Conservation (phyloP, 2,329 filamentous ascomycete species). For the Diaporthe ampelina region DNA sequence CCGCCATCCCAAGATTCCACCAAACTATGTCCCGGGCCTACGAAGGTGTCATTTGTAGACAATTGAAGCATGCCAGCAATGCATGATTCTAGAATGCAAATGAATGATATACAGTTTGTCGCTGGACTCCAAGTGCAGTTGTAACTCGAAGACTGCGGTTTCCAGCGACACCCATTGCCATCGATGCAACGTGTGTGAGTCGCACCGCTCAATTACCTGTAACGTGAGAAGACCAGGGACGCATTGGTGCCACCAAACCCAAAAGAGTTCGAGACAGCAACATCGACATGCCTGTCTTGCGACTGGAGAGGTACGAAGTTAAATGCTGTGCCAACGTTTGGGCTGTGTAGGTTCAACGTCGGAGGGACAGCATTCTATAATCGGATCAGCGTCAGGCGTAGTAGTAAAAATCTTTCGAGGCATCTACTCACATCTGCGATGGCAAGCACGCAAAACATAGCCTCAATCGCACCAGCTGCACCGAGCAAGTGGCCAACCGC, state of each 20-base stretch:
- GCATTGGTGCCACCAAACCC: slow-evolving; percentile 98
- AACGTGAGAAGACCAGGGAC: slow-evolving; percentile 78
- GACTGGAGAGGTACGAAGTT: slow-evolving; percentile 85
- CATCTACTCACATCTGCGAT: slow-evolving; percentile 77
- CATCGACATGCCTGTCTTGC: slow-evolving; percentile 78
- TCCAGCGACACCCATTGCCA: not conserved
- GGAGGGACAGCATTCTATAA: slow-evolving; percentile 82
- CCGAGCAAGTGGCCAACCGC: slow-evolving; percentile 93
- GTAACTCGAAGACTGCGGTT: not conserved
- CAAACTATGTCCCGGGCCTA: not conserved
- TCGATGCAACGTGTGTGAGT: not conserved
- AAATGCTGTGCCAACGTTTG: slow-evolving; percentile 78
- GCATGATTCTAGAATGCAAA: not conserved
- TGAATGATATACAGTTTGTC: not conserved
- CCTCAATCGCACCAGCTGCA: slow-evolving; percentile 91
- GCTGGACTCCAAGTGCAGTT: not conserved
- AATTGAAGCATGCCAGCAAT: too few species aligned
- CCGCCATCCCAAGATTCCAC: not conserved
- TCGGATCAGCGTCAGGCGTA: not conserved
- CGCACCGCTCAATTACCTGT: not conserved
- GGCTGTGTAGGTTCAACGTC: slow-evolving; percentile 83
- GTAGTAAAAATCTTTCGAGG: not conserved
- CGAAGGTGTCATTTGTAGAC: not conserved
- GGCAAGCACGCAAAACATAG: slow-evolving; percentile 85
- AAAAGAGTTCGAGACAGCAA: slow-evolving; percentile 94